These are phyloP conservation scores for Coniosporium apollinis DNA, from an alignment of 495 filamentous ascomycete genomes.

Conservation along the genomic window DNA sequence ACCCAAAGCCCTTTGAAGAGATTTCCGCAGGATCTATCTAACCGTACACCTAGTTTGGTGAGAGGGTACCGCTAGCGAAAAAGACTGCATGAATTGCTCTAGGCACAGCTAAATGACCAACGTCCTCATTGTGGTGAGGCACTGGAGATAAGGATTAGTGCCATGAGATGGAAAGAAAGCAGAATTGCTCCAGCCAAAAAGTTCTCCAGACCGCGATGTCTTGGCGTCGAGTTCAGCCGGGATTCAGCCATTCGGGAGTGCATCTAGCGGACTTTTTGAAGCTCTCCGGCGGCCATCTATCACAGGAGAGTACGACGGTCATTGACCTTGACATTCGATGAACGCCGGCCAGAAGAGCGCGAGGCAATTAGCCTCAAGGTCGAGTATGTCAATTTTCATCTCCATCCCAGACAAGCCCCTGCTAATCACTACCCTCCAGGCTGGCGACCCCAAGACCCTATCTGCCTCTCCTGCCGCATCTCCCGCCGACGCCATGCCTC, in stretches of 20 bases:
- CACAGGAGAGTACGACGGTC: no score
- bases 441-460: slow-evolving; percentile 21
- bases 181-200: no score
- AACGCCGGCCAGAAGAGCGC: slow-evolving; percentile 20
- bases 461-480: slow-evolving; percentile 37
- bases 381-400: slow-evolving; percentile 8
- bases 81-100: slow-evolving; percentile 40
- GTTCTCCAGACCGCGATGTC: no score
- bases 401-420: neutral
- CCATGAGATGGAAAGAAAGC: slow-evolving; percentile 25
- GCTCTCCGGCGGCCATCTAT: neutral
- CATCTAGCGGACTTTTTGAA: slow-evolving; percentile 5
- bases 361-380: slow-evolving; percentile 14
- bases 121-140: slow-evolving; percentile 28
- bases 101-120: slow-evolving; percentile 50
- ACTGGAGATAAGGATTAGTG: slow-evolving; percentile 53
- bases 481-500: slow-evolving; percentile 31
- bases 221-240: no score
- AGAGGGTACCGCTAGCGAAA: slow-evolving; percentile 65
- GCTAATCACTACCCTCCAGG: slow-evolving; percentile 2
- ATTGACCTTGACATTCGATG: slow-evolving; percentile 12
- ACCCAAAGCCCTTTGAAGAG: slow-evolving; percentile 1
- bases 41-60: slow-evolving; percentile 41
- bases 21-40: slow-evolving; percentile 55
- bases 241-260: no score